Base-by-base conservation (phyloP, 2,329 filamentous ascomycete genomes). In the Exophiala dermatitidis region DNA sequence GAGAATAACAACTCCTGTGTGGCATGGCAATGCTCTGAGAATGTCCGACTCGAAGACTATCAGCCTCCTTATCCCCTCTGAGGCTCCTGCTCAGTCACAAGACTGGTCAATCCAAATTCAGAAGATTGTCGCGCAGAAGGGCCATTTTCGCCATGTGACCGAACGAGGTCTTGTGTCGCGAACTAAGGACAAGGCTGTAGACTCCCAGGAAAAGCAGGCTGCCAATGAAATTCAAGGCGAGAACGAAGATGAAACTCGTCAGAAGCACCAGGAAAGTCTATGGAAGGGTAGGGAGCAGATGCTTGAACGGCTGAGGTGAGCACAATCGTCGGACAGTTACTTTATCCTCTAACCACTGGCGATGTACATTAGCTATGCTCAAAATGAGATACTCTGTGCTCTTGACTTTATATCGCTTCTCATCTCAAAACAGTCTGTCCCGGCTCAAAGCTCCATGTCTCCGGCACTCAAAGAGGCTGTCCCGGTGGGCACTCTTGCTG, bases 361-460 rank as follows among this genome's bases (percentile, higher is more conserved):
- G 4, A 28, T 28, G 26, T 41, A 5, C 4, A 26, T 4, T 28
- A 75, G 72, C 47, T 68, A 72, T 60, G 70, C 72, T 32, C 71
- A 74, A 50, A 70, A 71, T 64, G 72, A 75, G 61, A 65, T 72
- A 38, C 76, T 86, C 65, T 77, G 87, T 55, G 82, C 84, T 4
- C 81, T 94, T 63, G 88, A 95, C 67, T 88, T 90, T 63, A 73
- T 95, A 52, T 95, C 90, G 31, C 78, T 95, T 4, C 76, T 95
- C 1, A 76, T 93, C 10, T 88, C 88, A n/a, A 90, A 90, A 67
- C 81, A 93, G 65, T 86, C 88, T 0, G 80, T 79, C 5, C 81
- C 84, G 59, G 87, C 85, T 3, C 77, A 82, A 61, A 69, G 75
- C 44, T 88, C 88, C 3, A 78, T 95, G 57, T 89, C 86, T 1